Evolutionary conservation across 768 basidiomycete species (phyloP).

Genomic region (Mycena alexandri): DNA sequence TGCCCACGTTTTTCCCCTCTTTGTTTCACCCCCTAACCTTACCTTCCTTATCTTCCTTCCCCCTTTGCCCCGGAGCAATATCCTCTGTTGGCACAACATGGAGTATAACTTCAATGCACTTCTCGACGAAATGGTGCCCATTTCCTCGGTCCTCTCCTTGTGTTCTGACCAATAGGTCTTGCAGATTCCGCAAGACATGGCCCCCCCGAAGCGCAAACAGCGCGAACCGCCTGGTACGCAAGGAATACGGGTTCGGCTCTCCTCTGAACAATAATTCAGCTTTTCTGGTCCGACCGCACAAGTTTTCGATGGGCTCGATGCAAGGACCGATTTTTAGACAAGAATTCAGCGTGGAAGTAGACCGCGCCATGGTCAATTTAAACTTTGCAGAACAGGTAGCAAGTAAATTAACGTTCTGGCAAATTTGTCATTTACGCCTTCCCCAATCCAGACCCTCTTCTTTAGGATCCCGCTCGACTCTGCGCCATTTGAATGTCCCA

Average conservation of each 20-base stretch:
- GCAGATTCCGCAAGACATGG: constrained; percentile 13
- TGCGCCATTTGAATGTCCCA: constrained; percentile 14
- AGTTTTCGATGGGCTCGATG: constrained; percentile 34
- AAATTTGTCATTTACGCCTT: no score
- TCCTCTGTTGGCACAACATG: constrained; percentile 4
- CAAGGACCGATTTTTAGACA: constrained; percentile 29
- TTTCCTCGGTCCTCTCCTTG: background rate
- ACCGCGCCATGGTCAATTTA: constrained; percentile 23
- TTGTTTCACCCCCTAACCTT: constrained; percentile 16
- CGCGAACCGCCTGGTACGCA: constrained; percentile 21
- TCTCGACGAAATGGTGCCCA: constrained; percentile 29
- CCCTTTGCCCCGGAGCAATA: background rate
- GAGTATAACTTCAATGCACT: constrained; percentile 33
- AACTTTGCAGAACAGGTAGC: constrained; percentile 27
- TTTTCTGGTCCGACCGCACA: constrained; percentile 20
- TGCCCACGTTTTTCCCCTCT: background rate
- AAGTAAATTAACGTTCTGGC: background rate
- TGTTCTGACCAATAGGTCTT: background rate
- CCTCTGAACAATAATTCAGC: constrained; percentile 9
- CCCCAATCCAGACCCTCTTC: constrained; percentile 15
- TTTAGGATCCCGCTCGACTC: constrained; percentile 29
- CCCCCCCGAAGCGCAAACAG: background rate
- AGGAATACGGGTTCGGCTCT: background rate
- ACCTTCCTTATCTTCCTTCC: background rate
- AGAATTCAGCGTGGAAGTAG: constrained; percentile 20